A percentile compares a stretch with the other conserved stretches of the same genome.
These are phyloP conservation scores for Spergularia bocconei DNA, from an alignment of 148 eudicot species.

Conservation along the genomic window DNA sequence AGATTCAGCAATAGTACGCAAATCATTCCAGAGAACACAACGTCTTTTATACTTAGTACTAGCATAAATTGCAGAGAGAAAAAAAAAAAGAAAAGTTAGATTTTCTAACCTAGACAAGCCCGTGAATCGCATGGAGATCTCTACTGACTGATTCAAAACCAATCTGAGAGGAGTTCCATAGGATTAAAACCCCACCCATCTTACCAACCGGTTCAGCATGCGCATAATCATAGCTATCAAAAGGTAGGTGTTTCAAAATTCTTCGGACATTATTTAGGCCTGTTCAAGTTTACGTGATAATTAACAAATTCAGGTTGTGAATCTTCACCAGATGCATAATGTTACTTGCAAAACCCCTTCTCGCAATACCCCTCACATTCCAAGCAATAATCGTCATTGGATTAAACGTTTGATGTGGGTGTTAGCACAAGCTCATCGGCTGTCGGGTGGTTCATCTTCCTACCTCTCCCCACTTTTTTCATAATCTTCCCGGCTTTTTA, in stretches of 20 bases:
- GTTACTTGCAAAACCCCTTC: background rate
- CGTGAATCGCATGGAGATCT: background rate
- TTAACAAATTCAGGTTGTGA: background rate
- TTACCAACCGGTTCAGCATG: background rate
- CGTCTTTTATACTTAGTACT: background rate
- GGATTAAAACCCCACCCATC: background rate
- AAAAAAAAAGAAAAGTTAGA: background rate
- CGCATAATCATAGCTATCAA: background rate
- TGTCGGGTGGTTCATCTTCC: too few species aligned
- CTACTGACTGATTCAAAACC: background rate
- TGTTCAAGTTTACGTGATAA: background rate
- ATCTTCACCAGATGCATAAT: background rate
- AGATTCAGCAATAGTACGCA: background rate
- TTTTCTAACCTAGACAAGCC: background rate
- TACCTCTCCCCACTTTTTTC: too few species aligned
- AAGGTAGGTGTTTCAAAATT: background rate
- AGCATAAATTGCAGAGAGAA: background rate
- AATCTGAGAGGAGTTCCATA: background rate
- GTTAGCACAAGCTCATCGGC: too few species aligned
- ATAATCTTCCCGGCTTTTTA: too few species aligned
- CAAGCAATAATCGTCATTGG: background rate
- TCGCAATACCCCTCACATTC: background rate
- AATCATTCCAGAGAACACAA: background rate
- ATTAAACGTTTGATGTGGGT: too few species aligned
- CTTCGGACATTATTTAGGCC: background rate